phyloP scores from a whole-genome alignment of 176 grass and related monocot genomes.

The Elaeis guineensis region DNA sequence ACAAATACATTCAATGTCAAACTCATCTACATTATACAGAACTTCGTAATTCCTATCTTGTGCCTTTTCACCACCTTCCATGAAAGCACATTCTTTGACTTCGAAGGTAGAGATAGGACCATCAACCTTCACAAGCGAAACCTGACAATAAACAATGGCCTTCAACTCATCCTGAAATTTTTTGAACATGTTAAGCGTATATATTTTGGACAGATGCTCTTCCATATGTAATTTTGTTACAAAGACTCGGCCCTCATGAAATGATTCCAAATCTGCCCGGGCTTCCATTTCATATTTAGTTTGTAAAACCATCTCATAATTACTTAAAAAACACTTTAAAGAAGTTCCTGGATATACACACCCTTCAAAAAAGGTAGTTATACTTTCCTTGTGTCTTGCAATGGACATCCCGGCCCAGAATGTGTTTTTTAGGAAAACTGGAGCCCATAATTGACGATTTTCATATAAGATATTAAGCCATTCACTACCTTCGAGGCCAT shows the following conservation, averaged over 20 bases:
- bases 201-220: constrained; percentile 62
- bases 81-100: constrained; percentile 34
- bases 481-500: constrained; percentile 42
- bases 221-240: constrained; percentile 60
- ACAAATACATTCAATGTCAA: constrained; percentile 54
- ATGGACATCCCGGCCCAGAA: constrained; percentile 64
- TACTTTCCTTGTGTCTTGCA: constrained; percentile 25
- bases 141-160: constrained; percentile 39
- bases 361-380: constrained; percentile 43
- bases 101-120: constrained; percentile 40
- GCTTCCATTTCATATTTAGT: constrained; percentile 58
- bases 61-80: constrained; percentile 31
- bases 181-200: constrained; percentile 56
- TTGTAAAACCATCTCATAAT: constrained; percentile 38
- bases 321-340: constrained; percentile 39
- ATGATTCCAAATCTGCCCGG: constrained; percentile 53
- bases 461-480: constrained; percentile 61
- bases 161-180: constrained; percentile 67
- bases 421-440: constrained; percentile 56
- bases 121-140: constrained; percentile 31
- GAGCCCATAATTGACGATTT: constrained; percentile 51
- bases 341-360: constrained; percentile 38
- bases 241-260: constrained; percentile 21
- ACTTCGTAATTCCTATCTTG: constrained; percentile 53
- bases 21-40: constrained; percentile 39